Percentiles rank a stretch among this genome's conserved stretches.
phyloP scores from a whole-genome alignment of 768 basidiomycete species.

The Suillus hirtellus region DNA sequence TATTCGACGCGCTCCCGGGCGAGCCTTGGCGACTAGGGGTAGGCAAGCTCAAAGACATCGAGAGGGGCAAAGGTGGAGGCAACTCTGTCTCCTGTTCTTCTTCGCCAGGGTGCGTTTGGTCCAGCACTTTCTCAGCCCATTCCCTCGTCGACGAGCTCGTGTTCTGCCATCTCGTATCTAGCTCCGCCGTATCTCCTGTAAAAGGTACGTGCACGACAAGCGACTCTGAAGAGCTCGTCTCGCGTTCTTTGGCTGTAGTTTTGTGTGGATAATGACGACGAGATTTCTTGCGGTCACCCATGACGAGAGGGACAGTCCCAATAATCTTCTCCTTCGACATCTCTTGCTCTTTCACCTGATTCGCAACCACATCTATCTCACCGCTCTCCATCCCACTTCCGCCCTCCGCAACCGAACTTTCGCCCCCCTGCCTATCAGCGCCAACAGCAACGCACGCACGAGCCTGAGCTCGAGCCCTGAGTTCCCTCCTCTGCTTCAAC shows the following conservation, averaged over 20 bases:
- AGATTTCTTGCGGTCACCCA: conserved; percentile 29
- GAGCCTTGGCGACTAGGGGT: conserved; percentile 22
- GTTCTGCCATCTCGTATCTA: conserved; percentile 21
- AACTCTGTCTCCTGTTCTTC: conserved; percentile 10
- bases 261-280: conserved; percentile 14
- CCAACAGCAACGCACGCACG: conserved; percentile 8
- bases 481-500: conserved; percentile 39
- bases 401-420: neutral
- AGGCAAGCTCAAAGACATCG: conserved; percentile 14
- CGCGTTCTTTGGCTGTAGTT: conserved; percentile 11
- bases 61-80: conserved; percentile 8
- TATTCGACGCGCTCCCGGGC: conserved; percentile 25
- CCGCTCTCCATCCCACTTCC: conserved; percentile 10
- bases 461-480: conserved; percentile 2
- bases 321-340: conserved; percentile 12
- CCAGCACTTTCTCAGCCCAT: conserved; percentile 47
- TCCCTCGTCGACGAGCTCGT: conserved; percentile 37
- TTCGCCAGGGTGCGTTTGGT: conserved; percentile 27
- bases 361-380: conserved; percentile 30
- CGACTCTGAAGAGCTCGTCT: conserved; percentile 20
- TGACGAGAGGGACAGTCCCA: conserved; percentile 28
- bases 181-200: conserved; percentile 18
- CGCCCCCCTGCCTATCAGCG: conserved; percentile 8
- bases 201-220: conserved; percentile 33
- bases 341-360: conserved; percentile 5